Evolutionary conservation across 257 asterid species (phyloP), one percentile per base, ranked within the genome.

Genomic region (Penstemon eatonii): DNA sequence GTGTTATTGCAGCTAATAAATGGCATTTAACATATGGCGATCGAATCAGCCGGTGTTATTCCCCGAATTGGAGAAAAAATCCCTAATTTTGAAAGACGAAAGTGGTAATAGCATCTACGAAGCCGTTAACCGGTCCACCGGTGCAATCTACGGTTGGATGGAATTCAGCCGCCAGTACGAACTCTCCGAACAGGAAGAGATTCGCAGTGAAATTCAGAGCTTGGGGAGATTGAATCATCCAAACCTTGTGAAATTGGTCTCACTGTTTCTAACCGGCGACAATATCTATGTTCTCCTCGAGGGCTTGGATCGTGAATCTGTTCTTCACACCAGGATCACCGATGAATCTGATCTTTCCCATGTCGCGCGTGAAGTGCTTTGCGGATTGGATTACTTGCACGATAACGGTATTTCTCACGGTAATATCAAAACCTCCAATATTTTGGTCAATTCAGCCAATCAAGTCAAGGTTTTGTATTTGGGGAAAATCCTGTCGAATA

Each of bases 311-410:
- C 1, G 33, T 6, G 70, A 72, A 50, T 47, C 47, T 40, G 40
- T 69, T 4, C 4, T 9, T 5, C 12, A 7, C 39, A n/a, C 33
- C 40, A 25, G 49, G 11, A n/a, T 65, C 66, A 44, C 52, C 7
- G 49, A 44, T 51, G 62, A 74, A 15, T 47, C 12, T 39, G 66
- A 10, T 1, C 63, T 79, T 40, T 70, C 65, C 0, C 10, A 25
- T 37, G 19, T 67, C 5, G 73, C 65, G 2, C 56, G 43, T 25
- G 70, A 68, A 15, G 72, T 79, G 19, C 75, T 79, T 18, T 9
- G 43, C 3, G 78, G 73, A 5, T 64, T 79, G 73, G 39, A 19
- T 5, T 79, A 67, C 53, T 70, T 79, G 56, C 83, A 79, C 75
- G 52, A 37, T 1, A 63, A 67, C 2, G 6, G 8, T 4, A 63